phyloP scores from a whole-genome alignment of 306 rosid genomes.

The Inga laurina region DNA sequence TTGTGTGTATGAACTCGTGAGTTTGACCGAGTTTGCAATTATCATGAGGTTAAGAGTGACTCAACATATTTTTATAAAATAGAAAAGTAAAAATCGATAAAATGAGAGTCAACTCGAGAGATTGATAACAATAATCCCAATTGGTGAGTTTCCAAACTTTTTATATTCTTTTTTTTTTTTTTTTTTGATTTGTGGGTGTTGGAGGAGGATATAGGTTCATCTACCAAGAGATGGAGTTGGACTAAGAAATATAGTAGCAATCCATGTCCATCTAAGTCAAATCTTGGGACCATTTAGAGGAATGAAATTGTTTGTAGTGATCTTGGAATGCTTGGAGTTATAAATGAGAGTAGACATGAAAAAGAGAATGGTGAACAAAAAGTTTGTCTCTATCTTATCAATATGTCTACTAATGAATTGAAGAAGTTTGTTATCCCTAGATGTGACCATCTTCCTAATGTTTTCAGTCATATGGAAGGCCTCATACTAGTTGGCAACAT shows the following conservation, averaged over 20 bases:
- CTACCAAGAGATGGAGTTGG: neutral
- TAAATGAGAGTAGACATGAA: neutral
- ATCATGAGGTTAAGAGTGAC: too few species aligned
- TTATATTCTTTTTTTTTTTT: too few species aligned
- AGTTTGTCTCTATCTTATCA: neutral
- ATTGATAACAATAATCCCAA: too few species aligned
- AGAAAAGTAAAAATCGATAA: too few species aligned
- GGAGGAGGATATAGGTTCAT: too few species aligned
- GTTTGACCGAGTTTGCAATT: too few species aligned
- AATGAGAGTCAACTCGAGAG: too few species aligned
- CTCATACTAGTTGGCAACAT: neutral
- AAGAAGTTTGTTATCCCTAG: neutral
- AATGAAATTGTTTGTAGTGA: neutral
- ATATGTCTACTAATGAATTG: neutral
- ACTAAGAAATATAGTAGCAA: neutral
- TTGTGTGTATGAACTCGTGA: too few species aligned
- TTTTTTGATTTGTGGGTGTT: too few species aligned
- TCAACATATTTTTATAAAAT: too few species aligned
- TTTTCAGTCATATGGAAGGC: neutral
- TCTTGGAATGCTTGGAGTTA: neutral
- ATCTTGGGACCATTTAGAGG: neutral
- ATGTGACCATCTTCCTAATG: neutral
- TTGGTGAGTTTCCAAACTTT: too few species aligned
- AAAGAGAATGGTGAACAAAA: neutral
- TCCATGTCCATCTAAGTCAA: neutral